Base-by-base conservation (phyloP, 768 basidiomycete species). In the Thelephora ganbajun region DNA sequence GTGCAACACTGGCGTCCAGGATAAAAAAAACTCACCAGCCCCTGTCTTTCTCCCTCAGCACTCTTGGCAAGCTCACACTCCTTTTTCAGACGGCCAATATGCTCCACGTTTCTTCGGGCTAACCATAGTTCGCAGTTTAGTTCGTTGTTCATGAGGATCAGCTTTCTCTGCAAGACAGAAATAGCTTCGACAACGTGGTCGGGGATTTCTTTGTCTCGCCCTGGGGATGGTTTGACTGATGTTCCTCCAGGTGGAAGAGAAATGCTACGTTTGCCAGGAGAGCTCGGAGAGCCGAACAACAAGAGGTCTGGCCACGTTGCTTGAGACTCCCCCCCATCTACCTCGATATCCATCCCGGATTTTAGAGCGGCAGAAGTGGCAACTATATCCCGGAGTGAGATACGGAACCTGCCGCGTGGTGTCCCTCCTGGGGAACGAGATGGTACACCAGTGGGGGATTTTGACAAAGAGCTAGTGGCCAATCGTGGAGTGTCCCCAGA, bases 91-190 rank as follows among this genome's bases (percentile, higher is more conserved):
- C 80, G 72, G n/a, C 81, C 84, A 44, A 92, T 83, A 56, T 90
- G 85, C 58, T 79, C 77, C 45, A 83, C 73, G 50, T 88, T 87
- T 62, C 89, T 80, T 52, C 84, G 71, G 49, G 84, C 79, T 36
- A 84, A 66, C 84, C 87, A 92, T 20, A 81, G 67, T 64, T 91
- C 84, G 51, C 90, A 87, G 58, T 88, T 87, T 36, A 91, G 74
- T 53, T 91, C 87, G 57, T 79, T 87, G 44, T 82, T 71, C 23
- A 91, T 66, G 23, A 89, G 61, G 2, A 89, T 61, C 1, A 84
- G 70, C 56, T 91, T 85, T 39, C 82, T 70, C 60, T 92, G 89
- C 49, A 92, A 66, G 5, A 67, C 70, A 12, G 79, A 73, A 26
- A 91, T 77, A 7, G 78, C 79, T 47, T 78, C 73, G n/a, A 69